Evolutionary conservation across 2,329 filamentous ascomycete genomes (phyloP), one percentile per base, ranked within the genome.

Genomic region (Neopestalotiopsis rosae): DNA sequence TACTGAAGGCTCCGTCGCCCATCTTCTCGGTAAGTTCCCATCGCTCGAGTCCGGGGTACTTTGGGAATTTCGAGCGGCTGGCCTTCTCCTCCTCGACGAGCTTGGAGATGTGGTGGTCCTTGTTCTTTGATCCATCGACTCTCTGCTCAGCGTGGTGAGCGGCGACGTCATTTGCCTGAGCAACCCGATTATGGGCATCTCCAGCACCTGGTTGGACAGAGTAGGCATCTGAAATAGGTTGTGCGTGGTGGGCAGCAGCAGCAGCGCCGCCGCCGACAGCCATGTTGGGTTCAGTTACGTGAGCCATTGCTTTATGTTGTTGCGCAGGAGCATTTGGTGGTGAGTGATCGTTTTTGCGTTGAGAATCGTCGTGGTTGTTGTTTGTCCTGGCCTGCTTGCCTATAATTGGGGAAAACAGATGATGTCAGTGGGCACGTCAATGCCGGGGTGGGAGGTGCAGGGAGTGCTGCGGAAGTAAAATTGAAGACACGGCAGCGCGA

Each of bases 1-100:
- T 98, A 85, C 95, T 98, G 87, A 99, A 99, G 70, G 96, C 96
- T 71, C 96, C 96, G 75, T 98, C 96, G 72, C 96, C 96, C 95
- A 99, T 99, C 88, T 98, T 98, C 83, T 97, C 95, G 66, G 96
- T 69, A 42, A 98, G 85, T 67, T 92, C 89, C 91, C 93, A 99
- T 77, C 95, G 86, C 75, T 97, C 94, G 52, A 97, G 84, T 49
- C 94, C 94, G 0, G 94, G 93, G 76, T 97, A 97, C 74, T 85
- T 88, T 56, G 96, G 95, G 77, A 98, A 91, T 81, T 95, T 97
- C 78, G 90, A 90, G 80, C 91, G 93, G 81, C 86, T 94, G 76
- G 93, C 92, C 70, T 94, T 94, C 85, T 98, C 96, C 79, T 98
- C 96, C 68, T 94, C 94, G 1, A 99, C 90, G 56, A 98, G 91